Evolutionary conservation across 179 eudicot species (phyloP).

Genomic region (Carnegiea gigantea): DNA sequence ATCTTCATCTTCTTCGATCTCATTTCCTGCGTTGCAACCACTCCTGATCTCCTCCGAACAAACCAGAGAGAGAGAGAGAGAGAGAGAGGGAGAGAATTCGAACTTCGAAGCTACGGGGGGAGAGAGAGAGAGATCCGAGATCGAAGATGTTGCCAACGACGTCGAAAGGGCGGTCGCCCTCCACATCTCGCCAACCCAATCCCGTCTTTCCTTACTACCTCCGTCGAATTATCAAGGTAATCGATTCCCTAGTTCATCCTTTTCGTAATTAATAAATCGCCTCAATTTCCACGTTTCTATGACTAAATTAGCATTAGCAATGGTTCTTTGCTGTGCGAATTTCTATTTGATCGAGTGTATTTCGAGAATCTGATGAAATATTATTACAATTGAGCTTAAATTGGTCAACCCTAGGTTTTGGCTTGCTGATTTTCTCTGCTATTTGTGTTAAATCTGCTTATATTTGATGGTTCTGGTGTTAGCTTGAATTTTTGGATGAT

Average conservation of each 20-base stretch:
- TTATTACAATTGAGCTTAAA: background rate
- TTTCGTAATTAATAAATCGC: background rate
- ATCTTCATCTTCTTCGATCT: constrained; percentile 12
- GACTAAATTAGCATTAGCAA: too few relatives aligned
- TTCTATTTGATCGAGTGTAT: background rate
- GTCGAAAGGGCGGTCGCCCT: constrained; percentile 57
- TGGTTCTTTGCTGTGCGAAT: background rate
- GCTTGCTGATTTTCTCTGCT: constrained; percentile 5
- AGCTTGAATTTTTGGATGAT: background rate
- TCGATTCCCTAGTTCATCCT: background rate
- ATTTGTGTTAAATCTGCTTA: background rate
- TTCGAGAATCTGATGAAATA: background rate
- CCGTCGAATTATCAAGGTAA: constrained; percentile 81
- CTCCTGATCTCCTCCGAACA: background rate
- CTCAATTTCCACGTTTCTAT: background rate
- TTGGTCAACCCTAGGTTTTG: constrained; percentile 1
- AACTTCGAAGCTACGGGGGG: background rate
- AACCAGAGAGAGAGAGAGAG: background rate
- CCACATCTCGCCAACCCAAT: constrained; percentile 51
- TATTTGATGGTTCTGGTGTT: background rate
- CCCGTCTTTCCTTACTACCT: constrained; percentile 73
- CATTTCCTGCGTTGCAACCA: background rate
- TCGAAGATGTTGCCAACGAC: constrained; percentile 69
- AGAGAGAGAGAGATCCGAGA: background rate
- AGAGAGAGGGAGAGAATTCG: background rate